Evolutionary conservation across 75 land plant species (phyloP), one percentile per base, ranked within the genome.

Genomic region (Sequoia sempervirens): DNA sequence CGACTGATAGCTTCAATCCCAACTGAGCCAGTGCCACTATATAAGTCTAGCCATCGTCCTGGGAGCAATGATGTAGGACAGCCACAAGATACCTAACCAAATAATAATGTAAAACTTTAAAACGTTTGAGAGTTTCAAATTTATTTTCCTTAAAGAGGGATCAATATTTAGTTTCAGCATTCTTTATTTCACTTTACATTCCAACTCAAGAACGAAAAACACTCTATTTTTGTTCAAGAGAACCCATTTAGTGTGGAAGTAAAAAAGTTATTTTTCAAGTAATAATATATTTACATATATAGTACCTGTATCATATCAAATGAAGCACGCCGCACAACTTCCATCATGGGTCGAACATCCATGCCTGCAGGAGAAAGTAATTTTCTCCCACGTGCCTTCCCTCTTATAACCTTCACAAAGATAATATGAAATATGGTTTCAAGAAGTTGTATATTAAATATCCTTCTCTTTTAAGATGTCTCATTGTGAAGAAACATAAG

Each of bases 321-420:
- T 6, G 96, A 92, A 73, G 99, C 99, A 66, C 95, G 96, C 86
- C 91, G 95, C 37, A 97, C 99, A 81, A 97, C 94, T 86, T 97
- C 98, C 99, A 97, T 97, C 99, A 97, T 97, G 68, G 99, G 99
- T 17, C 99, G 90, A 5, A 97, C 99, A 91, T 94, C 93, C 92
- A 93, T 91, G 69, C 96, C 95, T 75, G 91, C 89, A 8, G 95
- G 95, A 12, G 99, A 97, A 20, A 94, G 89, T 82, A 97, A 82
- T 81, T 97, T 96, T 85, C 85, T 96, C 50, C 99, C 94, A 66
- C 87, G 84, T 75, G 92, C 95, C 83, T 85, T 96, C 73, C 99
- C 98, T 84, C 95, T 95, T 83, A 97, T 88, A 34, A 97, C 98
- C 98, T 97, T 80, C 23, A 80, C 37, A 80, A 50, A 78, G 14